Conservation (phyloP, 805 yeast genomes). For the Candida railenensis region DNA sequence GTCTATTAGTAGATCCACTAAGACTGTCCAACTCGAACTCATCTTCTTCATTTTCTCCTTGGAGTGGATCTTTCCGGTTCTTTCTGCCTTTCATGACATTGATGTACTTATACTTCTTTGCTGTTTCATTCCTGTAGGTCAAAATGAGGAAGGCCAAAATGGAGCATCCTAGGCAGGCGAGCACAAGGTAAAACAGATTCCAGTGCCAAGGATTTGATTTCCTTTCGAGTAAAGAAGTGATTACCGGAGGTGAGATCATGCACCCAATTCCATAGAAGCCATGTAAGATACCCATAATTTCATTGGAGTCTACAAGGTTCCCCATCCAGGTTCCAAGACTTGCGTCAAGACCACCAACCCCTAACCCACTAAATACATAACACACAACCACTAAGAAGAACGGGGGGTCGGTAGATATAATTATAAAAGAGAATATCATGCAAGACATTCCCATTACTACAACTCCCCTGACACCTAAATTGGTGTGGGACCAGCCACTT, state of each 20-base stretch:
- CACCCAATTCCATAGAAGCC: constrained; percentile 56
- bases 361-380: constrained; percentile 49
- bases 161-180: constrained; percentile 24
- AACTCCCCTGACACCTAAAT: constrained; percentile 50
- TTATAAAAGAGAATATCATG: constrained; percentile 37
- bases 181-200: constrained; percentile 45
- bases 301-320: constrained; percentile 44
- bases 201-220: constrained; percentile 43
- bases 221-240: constrained; percentile 38
- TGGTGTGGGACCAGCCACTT: constrained; percentile 41
- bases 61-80: not conserved
- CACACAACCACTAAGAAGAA: constrained; percentile 37
- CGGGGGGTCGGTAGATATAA: constrained; percentile 42
- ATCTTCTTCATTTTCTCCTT: not conserved
- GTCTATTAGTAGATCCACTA: not conserved
- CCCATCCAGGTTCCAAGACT: constrained; percentile 55
- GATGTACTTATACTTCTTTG: constrained; percentile 40
- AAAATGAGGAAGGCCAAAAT: constrained; percentile 21
- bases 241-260: constrained; percentile 48
- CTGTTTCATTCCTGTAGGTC: constrained; percentile 43
- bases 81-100: constrained; percentile 10
- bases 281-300: constrained; percentile 51
- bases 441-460: constrained; percentile 30
- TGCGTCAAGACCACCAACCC: constrained; percentile 58
- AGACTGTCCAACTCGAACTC: constrained; percentile 13